phyloP scores from a whole-genome alignment of 1,139 yeast genomes.

The Geotrichum reessii region DNA sequence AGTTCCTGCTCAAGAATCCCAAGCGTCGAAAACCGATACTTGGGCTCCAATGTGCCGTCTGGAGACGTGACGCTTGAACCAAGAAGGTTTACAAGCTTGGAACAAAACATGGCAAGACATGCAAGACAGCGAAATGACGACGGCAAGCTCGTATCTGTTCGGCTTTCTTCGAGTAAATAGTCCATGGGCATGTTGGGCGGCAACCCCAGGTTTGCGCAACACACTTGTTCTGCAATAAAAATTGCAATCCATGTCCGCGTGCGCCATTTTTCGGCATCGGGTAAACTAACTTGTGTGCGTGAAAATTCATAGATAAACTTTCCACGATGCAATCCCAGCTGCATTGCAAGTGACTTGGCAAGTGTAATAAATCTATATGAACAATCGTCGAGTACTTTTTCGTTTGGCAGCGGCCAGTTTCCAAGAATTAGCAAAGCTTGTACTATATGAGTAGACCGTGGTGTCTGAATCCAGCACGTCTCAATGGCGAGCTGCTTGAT shows the following conservation, averaged over 20 bases:
- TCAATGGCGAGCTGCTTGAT: slow-evolving; percentile 86
- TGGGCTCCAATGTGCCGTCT: slow-evolving; percentile 84
- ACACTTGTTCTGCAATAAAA: slow-evolving; percentile 81
- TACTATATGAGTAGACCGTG: slow-evolving; percentile 87
- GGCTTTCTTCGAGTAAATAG: slow-evolving; percentile 71
- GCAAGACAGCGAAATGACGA: slow-evolving; percentile 65
- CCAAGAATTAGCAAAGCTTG: slow-evolving; percentile 80
- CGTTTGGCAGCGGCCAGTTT: slow-evolving; percentile 91
- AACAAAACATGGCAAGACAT: slow-evolving; percentile 73
- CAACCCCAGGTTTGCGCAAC: slow-evolving; percentile 82
- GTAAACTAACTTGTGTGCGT: slow-evolving; percentile 80
- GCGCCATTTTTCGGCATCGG: slow-evolving; percentile 92
- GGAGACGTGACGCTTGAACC: slow-evolving; percentile 85
- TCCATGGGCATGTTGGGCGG: slow-evolving; percentile 88
- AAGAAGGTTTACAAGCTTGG: slow-evolving; percentile 77
- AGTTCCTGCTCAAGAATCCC: slow-evolving; percentile 73
- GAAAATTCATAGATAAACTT: slow-evolving; percentile 87
- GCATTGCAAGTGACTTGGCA: slow-evolving; percentile 79
- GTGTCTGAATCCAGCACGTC: slow-evolving; percentile 90
- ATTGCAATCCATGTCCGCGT: slow-evolving; percentile 89
- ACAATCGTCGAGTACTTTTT: slow-evolving; percentile 86
- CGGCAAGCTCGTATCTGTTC: slow-evolving; percentile 63
- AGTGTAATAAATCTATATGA: slow-evolving; percentile 83
- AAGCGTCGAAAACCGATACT: slow-evolving; percentile 73
- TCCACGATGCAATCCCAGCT: slow-evolving; percentile 89